Evolutionary conservation across 2,329 filamentous ascomycete genomes (phyloP).

Genomic region (Aspergillus ustus): DNA sequence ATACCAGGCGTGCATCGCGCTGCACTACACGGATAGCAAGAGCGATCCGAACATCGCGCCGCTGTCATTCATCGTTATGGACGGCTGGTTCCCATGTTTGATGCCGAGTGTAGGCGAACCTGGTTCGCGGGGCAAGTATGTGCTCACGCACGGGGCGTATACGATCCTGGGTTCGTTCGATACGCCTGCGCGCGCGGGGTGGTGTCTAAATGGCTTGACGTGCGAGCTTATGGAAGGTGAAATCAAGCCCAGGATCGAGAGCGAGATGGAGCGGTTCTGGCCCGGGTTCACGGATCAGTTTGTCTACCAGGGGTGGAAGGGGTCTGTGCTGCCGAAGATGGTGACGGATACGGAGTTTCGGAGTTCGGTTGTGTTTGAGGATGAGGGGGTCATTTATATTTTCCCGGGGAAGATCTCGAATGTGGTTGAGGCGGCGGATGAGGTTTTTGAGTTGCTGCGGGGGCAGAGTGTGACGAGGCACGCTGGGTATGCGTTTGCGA

Average conservation of each 20-base stretch:
- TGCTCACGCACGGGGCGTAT: constrained; percentile 10
- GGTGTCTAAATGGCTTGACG: neutral
- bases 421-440: constrained; percentile 6
- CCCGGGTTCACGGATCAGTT: constrained; percentile 11
- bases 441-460: neutral
- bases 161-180: constrained; percentile 12
- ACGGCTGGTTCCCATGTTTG: constrained; percentile 11
- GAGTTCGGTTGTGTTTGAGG: constrained; percentile 8
- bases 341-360: constrained; percentile 11
- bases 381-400: constrained; percentile 12
- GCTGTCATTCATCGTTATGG: constrained; percentile 15
- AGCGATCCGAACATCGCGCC: neutral
- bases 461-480: neutral
- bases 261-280: constrained; percentile 14
- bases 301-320: constrained; percentile 10
- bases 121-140: neutral
- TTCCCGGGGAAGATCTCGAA: constrained; percentile 17
- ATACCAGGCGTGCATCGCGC: constrained; percentile 6
- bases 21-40: constrained; percentile 5
- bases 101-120: constrained; percentile 3
- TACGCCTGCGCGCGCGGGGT: neutral
- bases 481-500: neutral
- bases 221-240: neutral
- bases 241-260: constrained; percentile 6
- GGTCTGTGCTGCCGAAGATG: constrained; percentile 12